Evolutionary conservation across 768 basidiomycete species (phyloP).

Genomic region (Rhodotorula taiwanensis): DNA sequence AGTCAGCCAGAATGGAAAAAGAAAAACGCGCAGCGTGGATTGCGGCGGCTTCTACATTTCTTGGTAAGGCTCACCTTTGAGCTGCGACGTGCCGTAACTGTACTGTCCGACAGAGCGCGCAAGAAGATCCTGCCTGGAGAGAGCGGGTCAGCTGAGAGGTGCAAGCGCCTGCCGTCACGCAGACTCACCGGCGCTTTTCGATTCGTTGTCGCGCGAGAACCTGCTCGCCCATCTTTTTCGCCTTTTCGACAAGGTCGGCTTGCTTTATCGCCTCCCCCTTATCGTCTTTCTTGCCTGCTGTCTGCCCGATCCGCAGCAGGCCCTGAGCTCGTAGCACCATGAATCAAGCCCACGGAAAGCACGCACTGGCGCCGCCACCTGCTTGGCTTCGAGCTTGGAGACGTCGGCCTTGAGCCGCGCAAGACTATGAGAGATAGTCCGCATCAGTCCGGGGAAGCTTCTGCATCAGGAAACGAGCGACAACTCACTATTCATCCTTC

Average conservation of each 20-base stretch:
- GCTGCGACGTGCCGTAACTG: too few species aligned
- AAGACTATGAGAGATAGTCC: background rate
- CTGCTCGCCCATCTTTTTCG: background rate
- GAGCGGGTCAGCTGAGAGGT: too few species aligned
- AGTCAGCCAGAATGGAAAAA: too few species aligned
- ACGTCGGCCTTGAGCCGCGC: constrained; percentile 17
- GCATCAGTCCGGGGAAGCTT: background rate
- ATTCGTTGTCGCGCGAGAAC: too few species aligned
- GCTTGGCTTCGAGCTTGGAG: constrained; percentile 8
- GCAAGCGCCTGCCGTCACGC: too few species aligned
- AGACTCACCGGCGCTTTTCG: too few species aligned
- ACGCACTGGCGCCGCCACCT: background rate
- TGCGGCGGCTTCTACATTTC: too few species aligned
- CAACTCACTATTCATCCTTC: constrained; percentile 2
- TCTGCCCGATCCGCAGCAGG: background rate
- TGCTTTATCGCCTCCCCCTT: background rate
- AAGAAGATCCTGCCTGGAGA: too few species aligned
- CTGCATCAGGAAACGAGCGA: background rate
- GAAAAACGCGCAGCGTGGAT: too few species aligned
- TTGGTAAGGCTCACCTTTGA: too few species aligned
- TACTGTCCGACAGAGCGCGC: too few species aligned
- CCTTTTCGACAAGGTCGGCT: background rate
- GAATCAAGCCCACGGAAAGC: too few species aligned
- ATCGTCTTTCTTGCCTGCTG: background rate
- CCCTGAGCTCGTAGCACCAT: background rate